phyloP scores from a whole-genome alignment of 148 eudicot species.

The Chenopodium album region DNA sequence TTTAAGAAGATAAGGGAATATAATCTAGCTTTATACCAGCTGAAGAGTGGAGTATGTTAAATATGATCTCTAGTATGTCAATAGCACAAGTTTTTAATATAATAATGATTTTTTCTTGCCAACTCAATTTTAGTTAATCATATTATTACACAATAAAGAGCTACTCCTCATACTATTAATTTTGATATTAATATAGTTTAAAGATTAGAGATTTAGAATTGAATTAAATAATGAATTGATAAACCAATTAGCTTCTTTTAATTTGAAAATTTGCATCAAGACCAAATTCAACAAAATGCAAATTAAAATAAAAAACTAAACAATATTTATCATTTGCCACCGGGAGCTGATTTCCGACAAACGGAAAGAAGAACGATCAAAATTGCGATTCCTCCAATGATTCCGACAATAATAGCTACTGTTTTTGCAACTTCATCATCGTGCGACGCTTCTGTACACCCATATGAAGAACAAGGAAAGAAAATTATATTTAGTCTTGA shows the following conservation, averaged over 20 bases:
- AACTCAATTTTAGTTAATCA: too few species aligned
- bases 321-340: constrained; percentile 15
- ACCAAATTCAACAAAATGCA: not conserved
- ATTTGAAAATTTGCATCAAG: not conserved
- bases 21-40: not conserved
- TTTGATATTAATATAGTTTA: too few species aligned
- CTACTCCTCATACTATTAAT: too few species aligned
- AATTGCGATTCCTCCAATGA: constrained; percentile 62
- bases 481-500: not conserved
- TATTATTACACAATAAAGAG: too few species aligned
- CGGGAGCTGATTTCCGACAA: constrained; percentile 43
- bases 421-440: constrained; percentile 72
- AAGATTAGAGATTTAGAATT: too few species aligned
- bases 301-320: not conserved
- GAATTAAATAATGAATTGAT: not conserved
- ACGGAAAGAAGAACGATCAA: constrained; percentile 74
- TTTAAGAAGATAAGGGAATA: not conserved
- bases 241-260: not conserved
- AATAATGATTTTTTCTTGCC: too few species aligned
- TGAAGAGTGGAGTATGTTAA: not conserved
- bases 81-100: too few species aligned
- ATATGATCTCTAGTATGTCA: too few species aligned
- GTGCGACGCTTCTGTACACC: constrained; percentile 39
- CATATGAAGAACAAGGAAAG: not conserved
- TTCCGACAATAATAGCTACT: constrained; percentile 73